phyloP scores from a whole-genome alignment of 768 basidiomycete genomes.

The Suillus plorans region DNA sequence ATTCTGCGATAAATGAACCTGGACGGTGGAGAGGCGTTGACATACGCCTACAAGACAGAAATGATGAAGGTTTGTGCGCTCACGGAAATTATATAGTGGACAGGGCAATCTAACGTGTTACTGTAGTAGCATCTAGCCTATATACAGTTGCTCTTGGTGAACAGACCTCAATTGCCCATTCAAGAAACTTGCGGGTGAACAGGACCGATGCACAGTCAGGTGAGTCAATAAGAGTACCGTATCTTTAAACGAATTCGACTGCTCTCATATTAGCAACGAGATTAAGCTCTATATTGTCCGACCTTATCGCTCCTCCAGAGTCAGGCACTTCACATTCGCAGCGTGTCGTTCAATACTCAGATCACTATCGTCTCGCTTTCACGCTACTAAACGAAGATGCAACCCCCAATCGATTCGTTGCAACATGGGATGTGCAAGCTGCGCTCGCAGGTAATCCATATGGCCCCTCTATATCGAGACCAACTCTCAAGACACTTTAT shows the following conservation, averaged over 20 bases:
- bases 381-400: slow-evolving; percentile 91
- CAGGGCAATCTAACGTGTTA: slow-evolving; percentile 7
- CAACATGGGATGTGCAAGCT: slow-evolving; percentile 71
- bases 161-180: slow-evolving; percentile 20
- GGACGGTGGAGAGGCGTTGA: slow-evolving; percentile 46
- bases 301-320: slow-evolving; percentile 40
- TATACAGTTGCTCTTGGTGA: slow-evolving; percentile 27
- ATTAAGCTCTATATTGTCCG: slow-evolving; percentile 36
- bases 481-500: slow-evolving; percentile 11
- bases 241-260: slow-evolving; percentile 8
- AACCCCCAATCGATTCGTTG: slow-evolving; percentile 54
- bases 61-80: slow-evolving; percentile 35
- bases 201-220: slow-evolving; percentile 26
- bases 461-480: slow-evolving; percentile 17
- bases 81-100: slow-evolving; percentile 1
- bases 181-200: slow-evolving; percentile 21
- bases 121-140: slow-evolving; percentile 17
- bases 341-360: slow-evolving; percentile 71
- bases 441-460: slow-evolving; percentile 60
- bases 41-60: slow-evolving; percentile 30
- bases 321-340: slow-evolving; percentile 50
- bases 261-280: slow-evolving; percentile 34
- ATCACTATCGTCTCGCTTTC: slow-evolving; percentile 86
- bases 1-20: slow-evolving; percentile 15
- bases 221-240: slow-evolving; percentile 17